Evolutionary conservation across 2,329 filamentous ascomycete genomes (phyloP), one percentile per base, ranked within the genome.

Genomic region (Monilinia fructicola): DNA sequence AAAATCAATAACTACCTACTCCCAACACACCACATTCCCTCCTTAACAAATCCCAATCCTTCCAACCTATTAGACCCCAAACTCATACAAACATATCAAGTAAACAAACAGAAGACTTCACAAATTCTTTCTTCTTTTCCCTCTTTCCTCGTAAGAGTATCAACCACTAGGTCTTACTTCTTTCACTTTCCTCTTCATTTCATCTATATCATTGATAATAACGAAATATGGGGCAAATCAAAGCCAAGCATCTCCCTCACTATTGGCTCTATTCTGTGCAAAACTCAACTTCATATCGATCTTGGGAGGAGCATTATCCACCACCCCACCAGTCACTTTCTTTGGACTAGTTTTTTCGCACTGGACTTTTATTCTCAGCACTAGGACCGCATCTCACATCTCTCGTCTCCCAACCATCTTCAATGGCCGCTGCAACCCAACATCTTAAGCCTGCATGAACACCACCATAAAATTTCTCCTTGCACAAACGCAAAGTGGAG

Each of bases 381-480:
- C 71, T 76, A 52, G 88, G 88, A 0, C 91, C 91, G 77, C 90
- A 92, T 63, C 93, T 84, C 31, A 98, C 93, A 74, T 90, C 88
- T 63, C 85, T 84, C 54, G 93, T 89, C 61, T 92, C 87, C 94
- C 95, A 99, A 55, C 87, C 91, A 78, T 99, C 95, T 68, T 93
- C 93, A 38, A 83, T 84, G 0, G 92, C 93, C 0, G 94, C 95
- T 0, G 89, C 89, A 23, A 97, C 90, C 93, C 94, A 99, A 9
- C 91, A 93, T 65, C 90, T 87, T 70, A 98, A 82, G 2, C 89
- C 92, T 73, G 94, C 92, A 76, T 99, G 95, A 4, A 99, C 91
- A 59, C 90, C 88, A 2, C 91, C 90, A 76, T 99, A 98, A 77
- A 98, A 97, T 77, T 98, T 98, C 78, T 97, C 93, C 77, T 98